A percentile compares a stretch with the other conserved stretches of the same genome.
phyloP scores from a whole-genome alignment of 2,329 filamentous ascomycete species.

The Sclerotinia spermophila region DNA sequence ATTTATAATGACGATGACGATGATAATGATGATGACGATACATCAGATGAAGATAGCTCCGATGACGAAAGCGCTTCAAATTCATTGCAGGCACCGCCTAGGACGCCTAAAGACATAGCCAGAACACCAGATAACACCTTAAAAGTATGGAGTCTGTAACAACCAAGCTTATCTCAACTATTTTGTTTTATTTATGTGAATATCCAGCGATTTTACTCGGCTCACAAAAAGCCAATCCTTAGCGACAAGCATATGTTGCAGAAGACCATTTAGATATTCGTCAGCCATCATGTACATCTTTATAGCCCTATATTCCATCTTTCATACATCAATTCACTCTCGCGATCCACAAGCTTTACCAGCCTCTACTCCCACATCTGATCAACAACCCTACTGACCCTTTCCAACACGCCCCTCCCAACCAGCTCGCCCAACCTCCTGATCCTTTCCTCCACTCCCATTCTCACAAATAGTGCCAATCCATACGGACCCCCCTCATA shows the following conservation, averaged over 20 bases:
- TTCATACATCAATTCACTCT: not conserved
- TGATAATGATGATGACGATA: slow-evolving; percentile 17
- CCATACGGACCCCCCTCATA: slow-evolving; percentile 38
- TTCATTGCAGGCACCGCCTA: not conserved
- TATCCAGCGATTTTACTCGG: not conserved
- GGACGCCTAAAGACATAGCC: not conserved
- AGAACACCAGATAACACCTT: slow-evolving; percentile 42
- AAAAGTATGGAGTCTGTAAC: slow-evolving; percentile 45
- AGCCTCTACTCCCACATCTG: slow-evolving; percentile 32
- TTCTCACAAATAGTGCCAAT: slow-evolving; percentile 53
- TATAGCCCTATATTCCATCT: not conserved
- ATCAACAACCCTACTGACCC: slow-evolving; percentile 51
- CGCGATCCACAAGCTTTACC: not conserved
- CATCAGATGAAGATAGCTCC: slow-evolving; percentile 18
- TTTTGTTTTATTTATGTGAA: not conserved
- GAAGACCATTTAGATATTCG: not conserved
- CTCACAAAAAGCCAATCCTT: not conserved
- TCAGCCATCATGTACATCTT: not conserved
- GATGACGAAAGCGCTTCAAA: slow-evolving; percentile 7
- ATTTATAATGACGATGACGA: slow-evolving; percentile 20
- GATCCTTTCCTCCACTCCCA: slow-evolving; percentile 50
- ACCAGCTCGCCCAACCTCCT: slow-evolving; percentile 49
- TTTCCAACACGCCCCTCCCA: slow-evolving; percentile 49
- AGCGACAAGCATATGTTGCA: not conserved
- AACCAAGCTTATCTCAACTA: slow-evolving; percentile 1